These are phyloP conservation scores for Flaveria trinervia DNA, from an alignment of 129 eudicot genomes.

Conservation along the genomic window DNA sequence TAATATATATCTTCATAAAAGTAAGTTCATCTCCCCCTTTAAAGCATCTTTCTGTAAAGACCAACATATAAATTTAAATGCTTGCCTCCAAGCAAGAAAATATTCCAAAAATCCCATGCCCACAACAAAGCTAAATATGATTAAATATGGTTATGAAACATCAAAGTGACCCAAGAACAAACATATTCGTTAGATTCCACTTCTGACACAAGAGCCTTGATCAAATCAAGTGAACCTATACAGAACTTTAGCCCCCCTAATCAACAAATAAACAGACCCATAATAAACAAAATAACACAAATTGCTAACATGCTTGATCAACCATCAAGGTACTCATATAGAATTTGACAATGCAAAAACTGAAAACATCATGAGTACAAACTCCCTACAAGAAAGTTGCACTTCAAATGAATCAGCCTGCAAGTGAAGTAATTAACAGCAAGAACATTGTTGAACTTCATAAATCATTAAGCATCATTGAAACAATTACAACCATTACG, in stretches of 20 bases:
- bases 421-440: background rate
- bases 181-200: slow-evolving; percentile 37
- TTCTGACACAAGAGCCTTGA: slow-evolving; percentile 60
- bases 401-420: background rate
- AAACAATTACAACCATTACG: background rate
- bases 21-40: too few relatives aligned
- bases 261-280: slow-evolving; percentile 14
- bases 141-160: slow-evolving; percentile 20
- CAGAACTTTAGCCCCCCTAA: slow-evolving; percentile 36
- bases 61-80: too few relatives aligned
- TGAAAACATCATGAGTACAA: slow-evolving; percentile 71
- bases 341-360: too few relatives aligned
- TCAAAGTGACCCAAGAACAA: background rate
- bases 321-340: background rate
- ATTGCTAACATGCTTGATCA: background rate
- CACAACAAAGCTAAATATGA: slow-evolving; percentile 77
- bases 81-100: too few relatives aligned
- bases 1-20: too few relatives aligned
- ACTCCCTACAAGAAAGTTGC: slow-evolving; percentile 55
- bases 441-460: background rate
- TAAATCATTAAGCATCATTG: background rate
- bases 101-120: slow-evolving; percentile 67
- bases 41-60: too few relatives aligned
- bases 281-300: slow-evolving; percentile 14
- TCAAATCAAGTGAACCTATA: slow-evolving; percentile 14